Conservation (phyloP, 352 stramenopile genomes). For the Globisporangium yorkense region DNA sequence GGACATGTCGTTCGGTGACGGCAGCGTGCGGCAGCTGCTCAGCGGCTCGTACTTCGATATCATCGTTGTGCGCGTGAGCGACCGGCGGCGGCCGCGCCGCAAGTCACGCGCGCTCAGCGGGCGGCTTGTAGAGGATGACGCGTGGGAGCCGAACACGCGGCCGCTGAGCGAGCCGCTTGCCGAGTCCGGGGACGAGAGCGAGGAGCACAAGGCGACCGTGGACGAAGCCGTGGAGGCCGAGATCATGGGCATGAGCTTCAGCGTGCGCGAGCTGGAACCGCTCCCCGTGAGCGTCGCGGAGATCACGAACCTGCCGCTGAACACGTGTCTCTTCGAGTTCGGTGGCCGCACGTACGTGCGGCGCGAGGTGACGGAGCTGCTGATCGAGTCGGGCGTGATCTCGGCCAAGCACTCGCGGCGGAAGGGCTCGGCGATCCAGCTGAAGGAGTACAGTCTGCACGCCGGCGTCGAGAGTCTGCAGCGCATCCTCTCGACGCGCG, state of each 20-base stretch:
- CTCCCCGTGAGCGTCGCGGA: constrained; percentile 55
- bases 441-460: constrained; percentile 76
- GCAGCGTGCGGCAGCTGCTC: constrained; percentile 28
- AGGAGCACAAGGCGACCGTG: constrained; percentile 14
- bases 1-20: constrained; percentile 17
- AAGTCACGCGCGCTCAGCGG: constrained; percentile 44
- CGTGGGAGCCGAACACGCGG: constrained; percentile 36
- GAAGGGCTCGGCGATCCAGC: constrained; percentile 68
- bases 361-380: constrained; percentile 58
- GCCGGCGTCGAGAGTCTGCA: constrained; percentile 68
- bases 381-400: constrained; percentile 63
- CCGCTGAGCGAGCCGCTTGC: constrained; percentile 25
- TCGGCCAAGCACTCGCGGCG: constrained; percentile 57
- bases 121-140: constrained; percentile 32
- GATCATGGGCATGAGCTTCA: constrained; percentile 55
- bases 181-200: constrained; percentile 28
- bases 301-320: constrained; percentile 65
- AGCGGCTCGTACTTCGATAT: constrained; percentile 56
- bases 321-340: constrained; percentile 80
- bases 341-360: constrained; percentile 59
- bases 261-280: constrained; percentile 59
- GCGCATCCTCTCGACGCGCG: constrained; percentile 35
- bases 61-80: constrained; percentile 56
- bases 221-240: constrained; percentile 39
- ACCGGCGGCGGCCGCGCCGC: constrained; percentile 35